A percentile compares a stretch with the other conserved stretches of the same genome.
phyloP scores from a whole-genome alignment of 1,284 basidiomycete species.

The Xerocomus amazonicus region DNA sequence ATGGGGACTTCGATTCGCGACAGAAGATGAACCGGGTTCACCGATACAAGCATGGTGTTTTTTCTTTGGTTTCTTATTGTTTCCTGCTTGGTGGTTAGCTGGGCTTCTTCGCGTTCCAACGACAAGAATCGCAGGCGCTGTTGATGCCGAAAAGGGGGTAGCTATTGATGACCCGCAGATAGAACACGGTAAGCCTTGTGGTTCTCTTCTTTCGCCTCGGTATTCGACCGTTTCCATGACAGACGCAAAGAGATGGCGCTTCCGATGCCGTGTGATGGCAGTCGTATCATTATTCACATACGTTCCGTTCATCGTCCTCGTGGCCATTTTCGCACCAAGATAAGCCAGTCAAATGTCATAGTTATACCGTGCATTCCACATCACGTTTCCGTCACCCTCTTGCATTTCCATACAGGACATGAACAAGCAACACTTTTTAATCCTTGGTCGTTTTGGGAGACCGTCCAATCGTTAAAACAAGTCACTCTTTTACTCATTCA shows the following conservation, averaged over 20 bases:
- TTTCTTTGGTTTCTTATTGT: slow-evolving; percentile 68
- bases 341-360: slow-evolving; percentile 16
- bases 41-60: slow-evolving; percentile 72
- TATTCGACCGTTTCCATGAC: slow-evolving; percentile 11
- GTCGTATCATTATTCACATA: slow-evolving; percentile 67
- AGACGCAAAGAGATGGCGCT: slow-evolving; percentile 72
- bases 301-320: slow-evolving; percentile 68
- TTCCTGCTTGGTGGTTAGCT: slow-evolving; percentile 78
- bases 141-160: slow-evolving; percentile 65
- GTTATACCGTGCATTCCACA: slow-evolving; percentile 9
- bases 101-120: slow-evolving; percentile 53
- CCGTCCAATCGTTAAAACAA: slow-evolving; percentile 9
- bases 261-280: slow-evolving; percentile 68
- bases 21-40: slow-evolving; percentile 55
- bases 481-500: slow-evolving; percentile 21
- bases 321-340: slow-evolving; percentile 58
- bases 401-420: slow-evolving; percentile 27
- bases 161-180: slow-evolving; percentile 74
- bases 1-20: slow-evolving; percentile 54
- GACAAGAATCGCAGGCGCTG: slow-evolving; percentile 58
- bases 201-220: slow-evolving; percentile 4
- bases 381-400: slow-evolving; percentile 15
- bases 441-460: slow-evolving; percentile 20
- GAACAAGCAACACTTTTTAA: slow-evolving; percentile 12
- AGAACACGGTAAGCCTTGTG: slow-evolving; percentile 56